These are phyloP conservation scores for Cercospora brassicicola DNA, from an alignment of 2,329 filamentous ascomycete genomes.

Conservation along the genomic window DNA sequence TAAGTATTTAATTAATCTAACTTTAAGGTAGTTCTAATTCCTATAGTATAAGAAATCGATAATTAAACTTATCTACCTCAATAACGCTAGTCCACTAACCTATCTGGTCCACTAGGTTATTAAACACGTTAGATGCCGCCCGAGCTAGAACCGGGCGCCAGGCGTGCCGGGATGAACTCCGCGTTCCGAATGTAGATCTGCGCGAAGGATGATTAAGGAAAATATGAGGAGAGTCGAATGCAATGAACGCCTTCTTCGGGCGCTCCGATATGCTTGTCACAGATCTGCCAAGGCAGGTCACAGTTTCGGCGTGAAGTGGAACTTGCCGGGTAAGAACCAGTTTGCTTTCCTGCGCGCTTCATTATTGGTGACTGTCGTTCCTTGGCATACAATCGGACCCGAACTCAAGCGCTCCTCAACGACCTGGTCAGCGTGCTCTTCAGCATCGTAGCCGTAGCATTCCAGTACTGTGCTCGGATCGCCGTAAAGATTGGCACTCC, in stretches of 20 bases:
- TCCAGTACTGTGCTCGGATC: slow-evolving; percentile 42
- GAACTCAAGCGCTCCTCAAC: slow-evolving; percentile 34
- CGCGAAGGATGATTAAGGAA: neutral
- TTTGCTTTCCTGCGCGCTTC: slow-evolving; percentile 40
- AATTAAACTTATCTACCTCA: too few relatives aligned
- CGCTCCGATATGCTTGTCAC: neutral
- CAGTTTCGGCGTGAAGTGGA: slow-evolving; percentile 24
- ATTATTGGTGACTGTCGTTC: slow-evolving; percentile 35
- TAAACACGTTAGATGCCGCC: neutral
- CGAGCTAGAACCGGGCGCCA: neutral
- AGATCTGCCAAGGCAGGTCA: neutral
- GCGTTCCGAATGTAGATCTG: neutral
- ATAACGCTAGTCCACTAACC: too few relatives aligned
- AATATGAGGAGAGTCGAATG: neutral
- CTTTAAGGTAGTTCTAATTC: too few relatives aligned
- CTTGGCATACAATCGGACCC: slow-evolving; percentile 33
- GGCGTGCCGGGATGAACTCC: neutral
- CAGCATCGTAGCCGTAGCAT: slow-evolving; percentile 47
- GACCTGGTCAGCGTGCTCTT: slow-evolving; percentile 40
- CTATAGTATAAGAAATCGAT: too few relatives aligned
- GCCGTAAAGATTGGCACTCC: slow-evolving; percentile 45
- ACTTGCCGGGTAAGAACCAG: slow-evolving; percentile 37
- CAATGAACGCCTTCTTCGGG: neutral
- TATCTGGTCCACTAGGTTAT: too few relatives aligned
- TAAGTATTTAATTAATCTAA: too few relatives aligned